phyloP scores from a whole-genome alignment of 345 rosid genomes.

The Aurinia saxatilis region DNA sequence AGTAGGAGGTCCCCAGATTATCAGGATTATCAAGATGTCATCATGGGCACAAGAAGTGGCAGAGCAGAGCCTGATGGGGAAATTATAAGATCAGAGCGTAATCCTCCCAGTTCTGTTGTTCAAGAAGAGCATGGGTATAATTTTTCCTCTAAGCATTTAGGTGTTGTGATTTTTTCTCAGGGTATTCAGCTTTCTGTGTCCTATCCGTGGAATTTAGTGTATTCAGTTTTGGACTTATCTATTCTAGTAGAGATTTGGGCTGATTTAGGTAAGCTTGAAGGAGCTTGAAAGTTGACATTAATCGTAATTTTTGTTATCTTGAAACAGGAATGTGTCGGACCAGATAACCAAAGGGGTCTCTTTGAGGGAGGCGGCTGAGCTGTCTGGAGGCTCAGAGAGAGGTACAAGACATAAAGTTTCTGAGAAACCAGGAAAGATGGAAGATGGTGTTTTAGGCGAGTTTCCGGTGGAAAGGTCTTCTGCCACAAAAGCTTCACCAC shows the following conservation, averaged over 20 bases:
- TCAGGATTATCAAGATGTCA: constrained; percentile 42
- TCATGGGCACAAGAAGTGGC: constrained; percentile 40
- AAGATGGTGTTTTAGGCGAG: constrained; percentile 62
- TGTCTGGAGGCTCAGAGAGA: constrained; percentile 57
- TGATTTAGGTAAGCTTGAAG: constrained; percentile 7
- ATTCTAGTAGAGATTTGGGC: background rate
- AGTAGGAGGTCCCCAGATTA: constrained; percentile 70
- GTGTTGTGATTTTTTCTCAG: background rate
- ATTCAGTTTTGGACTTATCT: background rate
- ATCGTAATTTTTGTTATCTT: constrained; percentile 10
- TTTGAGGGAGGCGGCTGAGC: constrained; percentile 42
- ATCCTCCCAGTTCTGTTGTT: constrained; percentile 48
- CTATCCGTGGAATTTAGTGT: background rate
- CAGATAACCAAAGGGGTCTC: constrained; percentile 49
- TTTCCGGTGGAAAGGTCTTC: constrained; percentile 59
- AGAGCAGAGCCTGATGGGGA: constrained; percentile 61
- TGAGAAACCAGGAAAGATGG: constrained; percentile 51
- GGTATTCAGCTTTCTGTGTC: background rate
- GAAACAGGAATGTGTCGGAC: constrained; percentile 46
- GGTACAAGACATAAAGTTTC: constrained; percentile 46
- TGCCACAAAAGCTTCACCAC: constrained; percentile 67
- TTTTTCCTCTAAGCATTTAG: background rate
- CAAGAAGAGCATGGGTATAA: constrained; percentile 66
- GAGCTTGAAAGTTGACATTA: background rate
- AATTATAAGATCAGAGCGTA: constrained; percentile 61